Conservation (phyloP, 352 stramenopile genomes). For the Phytopythium ostracodes region DNA sequence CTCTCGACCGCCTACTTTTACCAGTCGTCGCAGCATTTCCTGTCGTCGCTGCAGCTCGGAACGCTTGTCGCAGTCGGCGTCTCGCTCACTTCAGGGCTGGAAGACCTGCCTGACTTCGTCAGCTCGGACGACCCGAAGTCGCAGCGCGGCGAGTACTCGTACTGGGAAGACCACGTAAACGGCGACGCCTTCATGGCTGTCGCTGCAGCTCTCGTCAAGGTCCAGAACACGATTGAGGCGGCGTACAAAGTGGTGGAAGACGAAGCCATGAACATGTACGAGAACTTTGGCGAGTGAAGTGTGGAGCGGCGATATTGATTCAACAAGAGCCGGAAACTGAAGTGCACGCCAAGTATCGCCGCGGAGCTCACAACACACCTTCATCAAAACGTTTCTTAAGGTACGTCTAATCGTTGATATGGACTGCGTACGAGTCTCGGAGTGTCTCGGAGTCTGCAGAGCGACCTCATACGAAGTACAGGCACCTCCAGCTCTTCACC, state of each 20-base stretch:
- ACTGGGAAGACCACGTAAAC: slow-evolving; percentile 49
- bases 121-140: slow-evolving; percentile 23
- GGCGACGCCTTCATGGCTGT: slow-evolving; percentile 45
- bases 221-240: slow-evolving; percentile 26
- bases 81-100: slow-evolving; percentile 47
- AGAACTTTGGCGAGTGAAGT: slow-evolving; percentile 55
- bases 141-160: slow-evolving; percentile 36
- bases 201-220: slow-evolving; percentile 31
- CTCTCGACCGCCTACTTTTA: slow-evolving; percentile 55
- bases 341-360: too few relatives aligned
- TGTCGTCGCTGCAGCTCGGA: slow-evolving; percentile 46
- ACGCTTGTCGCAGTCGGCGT: slow-evolving; percentile 51
- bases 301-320: background rate
- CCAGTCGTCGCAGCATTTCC: slow-evolving; percentile 45
- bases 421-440: too few relatives aligned
- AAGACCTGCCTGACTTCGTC: slow-evolving; percentile 55
- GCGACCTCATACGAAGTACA: too few relatives aligned
- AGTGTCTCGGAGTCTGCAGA: too few relatives aligned
- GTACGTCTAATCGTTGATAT: too few relatives aligned
- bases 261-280: slow-evolving; percentile 65
- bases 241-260: slow-evolving; percentile 24
- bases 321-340: too few relatives aligned
- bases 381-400: too few relatives aligned
- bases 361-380: too few relatives aligned
- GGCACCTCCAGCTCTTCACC: too few relatives aligned